Evolutionary conservation across 768 basidiomycete genomes (phyloP).

Genomic region (Serpula lacrymans): DNA sequence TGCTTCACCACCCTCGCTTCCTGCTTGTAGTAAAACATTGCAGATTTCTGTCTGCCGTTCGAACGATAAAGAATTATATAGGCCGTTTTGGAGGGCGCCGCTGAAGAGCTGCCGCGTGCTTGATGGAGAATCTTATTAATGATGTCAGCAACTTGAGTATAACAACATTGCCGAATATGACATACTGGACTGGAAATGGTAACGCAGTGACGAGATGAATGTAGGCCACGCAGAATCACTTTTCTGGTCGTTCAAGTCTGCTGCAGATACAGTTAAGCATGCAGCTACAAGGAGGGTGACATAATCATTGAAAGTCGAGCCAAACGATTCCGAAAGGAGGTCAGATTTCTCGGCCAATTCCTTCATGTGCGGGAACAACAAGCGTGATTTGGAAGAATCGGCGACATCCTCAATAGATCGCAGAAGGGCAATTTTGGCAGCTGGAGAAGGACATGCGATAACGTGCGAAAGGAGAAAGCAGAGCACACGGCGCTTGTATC

Average conservation of each 20-base stretch:
- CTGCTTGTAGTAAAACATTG: slow-evolving; percentile 51
- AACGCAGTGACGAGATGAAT: slow-evolving; percentile 42
- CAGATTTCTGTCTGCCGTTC: slow-evolving; percentile 57
- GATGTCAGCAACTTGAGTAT: slow-evolving; percentile 3
- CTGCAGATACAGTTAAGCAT: slow-evolving; percentile 47
- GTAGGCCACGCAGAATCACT: slow-evolving; percentile 45
- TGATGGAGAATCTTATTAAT: slow-evolving; percentile 35
- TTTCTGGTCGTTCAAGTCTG: slow-evolving; percentile 42
- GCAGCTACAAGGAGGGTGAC: slow-evolving; percentile 37
- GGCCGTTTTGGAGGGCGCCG: slow-evolving; percentile 45
- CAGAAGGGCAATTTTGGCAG: slow-evolving; percentile 54
- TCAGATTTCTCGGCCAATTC: slow-evolving; percentile 23
- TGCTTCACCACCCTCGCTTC: slow-evolving; percentile 41
- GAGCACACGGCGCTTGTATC: slow-evolving; percentile 67
- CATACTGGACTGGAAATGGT: slow-evolving; percentile 47
- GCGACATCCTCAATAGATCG: slow-evolving; percentile 37
- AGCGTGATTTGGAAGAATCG: slow-evolving; percentile 43
- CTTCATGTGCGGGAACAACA: slow-evolving; percentile 59
- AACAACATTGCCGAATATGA: slow-evolving; percentile 2
- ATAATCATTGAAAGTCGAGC: slow-evolving; percentile 33
- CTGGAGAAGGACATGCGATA: slow-evolving; percentile 47
- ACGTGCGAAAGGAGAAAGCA: slow-evolving; percentile 83
- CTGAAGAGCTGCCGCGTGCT: slow-evolving; percentile 39
- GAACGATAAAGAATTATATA: slow-evolving; percentile 51
- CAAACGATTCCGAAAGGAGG: slow-evolving; percentile 32